Conservation (phyloP, 2,329 filamentous ascomycete genomes). For the Fusarium mexicanum region DNA sequence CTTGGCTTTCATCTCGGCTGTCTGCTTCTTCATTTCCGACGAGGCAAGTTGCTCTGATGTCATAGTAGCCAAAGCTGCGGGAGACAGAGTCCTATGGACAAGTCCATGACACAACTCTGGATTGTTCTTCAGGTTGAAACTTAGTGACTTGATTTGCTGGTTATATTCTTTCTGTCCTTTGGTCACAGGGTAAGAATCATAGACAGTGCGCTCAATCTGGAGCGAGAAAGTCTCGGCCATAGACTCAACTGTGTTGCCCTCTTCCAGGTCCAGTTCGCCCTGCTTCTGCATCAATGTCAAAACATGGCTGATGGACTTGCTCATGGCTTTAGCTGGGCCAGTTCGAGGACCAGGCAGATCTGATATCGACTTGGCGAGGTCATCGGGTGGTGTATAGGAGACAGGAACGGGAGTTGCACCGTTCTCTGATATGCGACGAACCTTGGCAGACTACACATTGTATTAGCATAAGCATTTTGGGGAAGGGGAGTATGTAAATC, state of each 20-base stretch:
- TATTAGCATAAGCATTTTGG: not conserved
- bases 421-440: slow-evolving; percentile 65
- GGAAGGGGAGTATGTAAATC: slow-evolving; percentile 9
- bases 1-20: slow-evolving; percentile 78
- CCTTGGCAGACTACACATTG: slow-evolving; percentile 51
- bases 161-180: slow-evolving; percentile 61
- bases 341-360: slow-evolving; percentile 72
- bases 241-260: slow-evolving; percentile 70
- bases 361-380: slow-evolving; percentile 60
- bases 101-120: slow-evolving; percentile 78
- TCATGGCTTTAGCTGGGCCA: slow-evolving; percentile 74
- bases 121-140: slow-evolving; percentile 92
- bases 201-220: slow-evolving; percentile 79
- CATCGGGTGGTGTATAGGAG: slow-evolving; percentile 60
- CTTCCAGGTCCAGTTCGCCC: slow-evolving; percentile 68
- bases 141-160: slow-evolving; percentile 77
- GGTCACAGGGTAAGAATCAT: slow-evolving; percentile 62
- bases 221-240: slow-evolving; percentile 77
- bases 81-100: slow-evolving; percentile 75
- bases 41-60: slow-evolving; percentile 89
- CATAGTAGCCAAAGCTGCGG: slow-evolving; percentile 87
- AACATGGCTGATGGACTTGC: slow-evolving; percentile 73
- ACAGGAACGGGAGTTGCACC: slow-evolving; percentile 46
- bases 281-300: slow-evolving; percentile 74
- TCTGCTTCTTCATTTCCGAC: slow-evolving; percentile 83